phyloP scores from a whole-genome alignment of 2,329 filamentous ascomycete species.

The Talaromyces marneffei region DNA sequence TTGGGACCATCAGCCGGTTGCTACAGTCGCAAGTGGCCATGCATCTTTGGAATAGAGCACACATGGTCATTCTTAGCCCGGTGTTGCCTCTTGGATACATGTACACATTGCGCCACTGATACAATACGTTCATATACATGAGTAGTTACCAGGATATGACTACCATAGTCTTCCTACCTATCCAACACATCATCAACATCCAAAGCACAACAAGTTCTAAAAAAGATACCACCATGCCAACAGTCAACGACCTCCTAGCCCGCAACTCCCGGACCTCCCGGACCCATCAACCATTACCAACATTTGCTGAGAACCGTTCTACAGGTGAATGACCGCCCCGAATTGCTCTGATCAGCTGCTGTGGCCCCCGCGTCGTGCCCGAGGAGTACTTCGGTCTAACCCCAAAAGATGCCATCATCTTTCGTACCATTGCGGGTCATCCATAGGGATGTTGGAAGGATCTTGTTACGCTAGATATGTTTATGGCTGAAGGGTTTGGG shows the following conservation, averaged over 20 bases:
- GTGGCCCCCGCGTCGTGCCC: not conserved
- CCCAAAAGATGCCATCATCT: not conserved
- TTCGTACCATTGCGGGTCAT: slow-evolving; percentile 2
- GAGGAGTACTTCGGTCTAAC: not conserved
- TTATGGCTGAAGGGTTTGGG: not conserved
- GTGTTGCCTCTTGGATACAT: not conserved
- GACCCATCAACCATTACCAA: not conserved
- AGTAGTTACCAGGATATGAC: not conserved
- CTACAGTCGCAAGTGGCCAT: not conserved
- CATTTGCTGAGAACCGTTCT: not conserved
- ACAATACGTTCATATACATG: not conserved
- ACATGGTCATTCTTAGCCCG: not conserved
- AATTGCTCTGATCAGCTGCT: not conserved
- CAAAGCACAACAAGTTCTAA: not conserved
- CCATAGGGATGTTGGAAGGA: slow-evolving; percentile 1
- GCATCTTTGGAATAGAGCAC: not conserved
- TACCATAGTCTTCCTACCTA: not conserved
- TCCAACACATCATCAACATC: not conserved
- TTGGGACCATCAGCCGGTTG: not conserved
- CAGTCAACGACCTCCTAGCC: not conserved
- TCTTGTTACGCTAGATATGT: not conserved
- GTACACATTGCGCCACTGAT: not conserved
- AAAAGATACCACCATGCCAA: not conserved
- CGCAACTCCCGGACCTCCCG: not conserved
- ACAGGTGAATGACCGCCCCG: not conserved